A percentile compares a stretch with the other conserved stretches of the same genome.
These are phyloP conservation scores for Galerina marginata DNA, from an alignment of 768 basidiomycete genomes.

Conservation along the genomic window DNA sequence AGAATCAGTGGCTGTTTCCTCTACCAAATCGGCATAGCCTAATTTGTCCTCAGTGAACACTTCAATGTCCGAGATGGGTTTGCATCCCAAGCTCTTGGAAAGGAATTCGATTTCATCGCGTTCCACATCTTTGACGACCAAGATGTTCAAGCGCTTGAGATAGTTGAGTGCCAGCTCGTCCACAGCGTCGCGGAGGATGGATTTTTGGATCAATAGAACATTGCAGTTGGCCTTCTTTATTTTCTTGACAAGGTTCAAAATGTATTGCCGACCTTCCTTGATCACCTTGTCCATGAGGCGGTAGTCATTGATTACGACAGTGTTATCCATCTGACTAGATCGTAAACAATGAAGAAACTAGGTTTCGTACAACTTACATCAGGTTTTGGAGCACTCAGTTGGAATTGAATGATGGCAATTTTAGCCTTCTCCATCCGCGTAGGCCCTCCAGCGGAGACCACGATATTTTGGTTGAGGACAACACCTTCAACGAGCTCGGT, in stretches of 20 bases:
- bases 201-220: constrained; percentile 98
- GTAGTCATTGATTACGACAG: constrained; percentile 98
- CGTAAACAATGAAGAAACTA: constrained; percentile 16
- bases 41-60: constrained; percentile 98
- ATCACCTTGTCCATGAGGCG: constrained; percentile 99
- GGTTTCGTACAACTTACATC: constrained; percentile 64
- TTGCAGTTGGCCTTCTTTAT: constrained; percentile 99
- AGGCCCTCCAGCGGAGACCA: constrained; percentile 89
- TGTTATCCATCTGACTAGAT: constrained; percentile 92
- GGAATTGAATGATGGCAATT: constrained; percentile 98
- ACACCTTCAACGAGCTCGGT: constrained; percentile 96
- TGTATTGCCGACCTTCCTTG: constrained; percentile 97
- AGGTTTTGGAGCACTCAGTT: constrained; percentile 95
- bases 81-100: constrained; percentile 92
- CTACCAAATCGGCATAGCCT: constrained; percentile 94
- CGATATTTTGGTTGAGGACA: constrained; percentile 95
- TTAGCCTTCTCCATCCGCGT: constrained; percentile 97
- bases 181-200: constrained; percentile 98
- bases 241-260: constrained; percentile 97
- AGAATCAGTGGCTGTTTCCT: constrained; percentile 73
- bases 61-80: constrained; percentile 96
- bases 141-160: constrained; percentile 94
- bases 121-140: constrained; percentile 96
- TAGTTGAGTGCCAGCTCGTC: constrained; percentile 97
- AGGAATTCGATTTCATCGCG: constrained; percentile 99